Conservation (phyloP, 192 early-diverging fungal species). For the Linnemannia exigua region DNA sequence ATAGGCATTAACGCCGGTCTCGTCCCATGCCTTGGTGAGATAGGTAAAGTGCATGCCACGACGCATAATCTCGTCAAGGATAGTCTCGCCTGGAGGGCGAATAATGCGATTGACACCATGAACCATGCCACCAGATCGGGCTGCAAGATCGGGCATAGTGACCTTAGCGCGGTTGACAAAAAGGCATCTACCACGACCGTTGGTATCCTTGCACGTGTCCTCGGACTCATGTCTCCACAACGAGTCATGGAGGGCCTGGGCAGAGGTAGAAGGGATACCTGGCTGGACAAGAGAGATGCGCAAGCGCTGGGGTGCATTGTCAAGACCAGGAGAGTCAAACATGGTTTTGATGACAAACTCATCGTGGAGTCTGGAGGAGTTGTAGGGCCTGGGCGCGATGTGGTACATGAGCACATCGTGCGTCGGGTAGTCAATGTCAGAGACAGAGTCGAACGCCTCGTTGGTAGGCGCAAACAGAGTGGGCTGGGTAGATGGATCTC, state of each 20-base stretch:
- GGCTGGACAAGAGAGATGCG: constrained; percentile 26
- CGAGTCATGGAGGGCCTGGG: background rate
- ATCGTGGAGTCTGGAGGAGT: constrained; percentile 8
- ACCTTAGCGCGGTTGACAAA: constrained; percentile 39
- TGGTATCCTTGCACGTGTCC: background rate
- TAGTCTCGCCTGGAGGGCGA: constrained; percentile 31
- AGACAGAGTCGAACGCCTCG: constrained; percentile 44
- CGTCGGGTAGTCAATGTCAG: constrained; percentile 31
- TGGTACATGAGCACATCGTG: constrained; percentile 48
- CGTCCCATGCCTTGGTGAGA: constrained; percentile 30
- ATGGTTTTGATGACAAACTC: constrained; percentile 25
- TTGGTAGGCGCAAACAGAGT: constrained; percentile 49
- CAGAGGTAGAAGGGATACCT: constrained; percentile 17
- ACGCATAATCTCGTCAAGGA: constrained; percentile 36
- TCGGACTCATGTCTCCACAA: constrained; percentile 28
- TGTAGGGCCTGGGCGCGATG: constrained; percentile 25
- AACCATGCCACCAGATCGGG: constrained; percentile 36
- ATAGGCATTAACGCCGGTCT: constrained; percentile 28
- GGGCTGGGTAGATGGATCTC: constrained; percentile 22
- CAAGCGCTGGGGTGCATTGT: constrained; percentile 32
- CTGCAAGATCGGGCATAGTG: constrained; percentile 15
- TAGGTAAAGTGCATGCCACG: constrained; percentile 30
- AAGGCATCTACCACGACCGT: background rate
- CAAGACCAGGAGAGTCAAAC: constrained; percentile 34
- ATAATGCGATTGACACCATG: constrained; percentile 42